Conservation (phyloP, 768 basidiomycete species). For the Cyclocybe aegerita region DNA sequence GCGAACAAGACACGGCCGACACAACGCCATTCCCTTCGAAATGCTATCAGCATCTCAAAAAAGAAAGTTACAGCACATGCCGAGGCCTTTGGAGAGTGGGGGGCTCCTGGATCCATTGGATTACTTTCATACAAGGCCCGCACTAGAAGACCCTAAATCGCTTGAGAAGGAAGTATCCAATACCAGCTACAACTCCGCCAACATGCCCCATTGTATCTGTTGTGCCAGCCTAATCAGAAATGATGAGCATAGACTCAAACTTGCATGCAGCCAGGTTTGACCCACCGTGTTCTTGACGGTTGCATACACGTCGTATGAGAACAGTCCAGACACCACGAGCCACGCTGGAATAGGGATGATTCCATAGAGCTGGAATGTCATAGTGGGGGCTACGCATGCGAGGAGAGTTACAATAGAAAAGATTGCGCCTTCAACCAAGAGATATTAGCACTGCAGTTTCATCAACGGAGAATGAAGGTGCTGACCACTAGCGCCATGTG, state of each 20-base stretch:
- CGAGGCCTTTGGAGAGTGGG: too few relatives aligned
- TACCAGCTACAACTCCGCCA: constrained; percentile 62
- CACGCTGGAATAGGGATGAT: constrained; percentile 82
- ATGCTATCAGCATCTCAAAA: too few relatives aligned
- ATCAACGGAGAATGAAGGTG: background rate
- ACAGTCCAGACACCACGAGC: constrained; percentile 67
- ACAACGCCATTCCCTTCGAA: too few relatives aligned
- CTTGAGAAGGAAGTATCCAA: constrained; percentile 49
- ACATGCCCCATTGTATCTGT: constrained; percentile 70
- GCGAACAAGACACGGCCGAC: too few relatives aligned
- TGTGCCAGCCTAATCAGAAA: constrained; percentile 38
- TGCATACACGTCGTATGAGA: constrained; percentile 57
- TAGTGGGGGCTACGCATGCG: constrained; percentile 65
- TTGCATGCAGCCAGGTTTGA: background rate
- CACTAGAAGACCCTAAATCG: constrained; percentile 31
- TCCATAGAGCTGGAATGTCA: constrained; percentile 70
- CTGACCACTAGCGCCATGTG: constrained; percentile 77
- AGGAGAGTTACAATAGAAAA: constrained; percentile 71
- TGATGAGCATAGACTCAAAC: constrained; percentile 1
- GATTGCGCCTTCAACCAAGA: constrained; percentile 54
- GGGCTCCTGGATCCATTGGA: too few relatives aligned
- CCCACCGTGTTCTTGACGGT: constrained; percentile 40
- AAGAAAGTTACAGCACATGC: too few relatives aligned
- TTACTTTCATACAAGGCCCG: too few relatives aligned
- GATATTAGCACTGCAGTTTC: background rate